Evolutionary conservation across 2,329 filamentous ascomycete species (phyloP), one percentile per base, ranked within the genome.

Genomic region (Pseudomassariella vexata): DNA sequence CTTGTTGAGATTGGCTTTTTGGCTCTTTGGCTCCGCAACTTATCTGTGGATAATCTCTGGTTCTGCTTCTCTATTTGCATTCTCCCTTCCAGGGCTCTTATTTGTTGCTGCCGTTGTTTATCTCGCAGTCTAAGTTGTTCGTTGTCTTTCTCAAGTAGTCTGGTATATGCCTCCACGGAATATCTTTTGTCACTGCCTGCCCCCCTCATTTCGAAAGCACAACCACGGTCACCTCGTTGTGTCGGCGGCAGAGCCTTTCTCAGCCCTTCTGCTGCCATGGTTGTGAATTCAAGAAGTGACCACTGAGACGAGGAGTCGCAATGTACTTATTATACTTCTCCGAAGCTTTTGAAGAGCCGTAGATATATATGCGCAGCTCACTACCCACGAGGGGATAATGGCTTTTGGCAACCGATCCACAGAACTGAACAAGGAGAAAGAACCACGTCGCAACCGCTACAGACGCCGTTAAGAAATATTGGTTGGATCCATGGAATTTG

Each of bases 211-310:
- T 11, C 26, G n/a, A n/a, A 12, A 19, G 26, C 26, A 19, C 16
- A 28, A 14, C 26, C 20, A 19, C 16, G 17, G 26, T 11, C 16
- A 19, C 20, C 11, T 12, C 16, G n/a, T 28, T 17, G 26, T 11
- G 26, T 28, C 18, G 16, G 26, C 17, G 26, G 26, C 12, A 28
- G 26, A 28, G 26, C 26, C 16, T 28, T 28, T 28, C n/a, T n/a
- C n/a, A n/a, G n/a, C n/a, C n/a, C n/a, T n/a, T n/a, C n/a, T n/a
- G n/a, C n/a, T n/a, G n/a, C n/a, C n/a, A n/a, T n/a, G n/a, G n/a
- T n/a, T n/a, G n/a, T n/a, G n/a, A n/a, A n/a, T n/a, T n/a, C n/a
- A n/a, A n/a, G n/a, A n/a, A n/a, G n/a, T n/a, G n/a, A n/a, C n/a
- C n/a, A n/a, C n/a, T n/a, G n/a, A n/a, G n/a, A n/a, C n/a, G n/a